Percentiles rank a stretch among this genome's conserved stretches.
Evolutionary conservation across 2,329 filamentous ascomycete species (phyloP).

Genomic region (Cephalotrichum gorgonifer): DNA sequence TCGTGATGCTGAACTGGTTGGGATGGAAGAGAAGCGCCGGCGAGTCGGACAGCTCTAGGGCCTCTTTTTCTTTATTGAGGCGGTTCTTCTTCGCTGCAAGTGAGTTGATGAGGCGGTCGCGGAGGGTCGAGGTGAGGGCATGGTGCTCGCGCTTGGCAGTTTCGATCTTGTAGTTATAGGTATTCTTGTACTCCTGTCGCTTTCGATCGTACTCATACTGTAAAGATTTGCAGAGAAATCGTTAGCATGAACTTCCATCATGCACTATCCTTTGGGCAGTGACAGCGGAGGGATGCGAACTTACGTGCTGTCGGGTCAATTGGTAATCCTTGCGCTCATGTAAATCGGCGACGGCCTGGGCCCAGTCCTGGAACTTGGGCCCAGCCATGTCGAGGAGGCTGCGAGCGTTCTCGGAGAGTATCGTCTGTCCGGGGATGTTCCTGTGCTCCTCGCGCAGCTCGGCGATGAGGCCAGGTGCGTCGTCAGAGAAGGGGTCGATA

Average conservation of each 20-base stretch:
- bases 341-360: constrained; percentile 76
- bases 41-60: constrained; percentile 56
- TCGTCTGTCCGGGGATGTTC: constrained; percentile 29
- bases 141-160: constrained; percentile 52
- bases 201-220: constrained; percentile 56
- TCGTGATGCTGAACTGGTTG: constrained; percentile 56
- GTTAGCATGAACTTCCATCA: background rate
- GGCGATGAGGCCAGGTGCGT: constrained; percentile 61
- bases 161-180: constrained; percentile 50
- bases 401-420: constrained; percentile 32
- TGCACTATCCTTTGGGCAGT: background rate
- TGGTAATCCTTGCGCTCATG: constrained; percentile 82
- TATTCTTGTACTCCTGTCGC: constrained; percentile 47
- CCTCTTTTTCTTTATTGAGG: constrained; percentile 56
- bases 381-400: constrained; percentile 66
- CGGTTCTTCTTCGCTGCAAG: constrained; percentile 55
- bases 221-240: constrained; percentile 11
- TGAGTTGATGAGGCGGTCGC: constrained; percentile 57
- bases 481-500: constrained; percentile 68
- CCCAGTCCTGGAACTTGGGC: constrained; percentile 74
- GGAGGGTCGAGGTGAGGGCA: constrained; percentile 48
- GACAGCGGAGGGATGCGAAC: constrained; percentile 15
- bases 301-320: constrained; percentile 70
- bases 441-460: constrained; percentile 48
- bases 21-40: constrained; percentile 56